A percentile compares a stretch with the other conserved stretches of the same genome.
Conservation (phyloP, 2,329 filamentous ascomycete genomes). For the Talaromyces rugulosus region DNA sequence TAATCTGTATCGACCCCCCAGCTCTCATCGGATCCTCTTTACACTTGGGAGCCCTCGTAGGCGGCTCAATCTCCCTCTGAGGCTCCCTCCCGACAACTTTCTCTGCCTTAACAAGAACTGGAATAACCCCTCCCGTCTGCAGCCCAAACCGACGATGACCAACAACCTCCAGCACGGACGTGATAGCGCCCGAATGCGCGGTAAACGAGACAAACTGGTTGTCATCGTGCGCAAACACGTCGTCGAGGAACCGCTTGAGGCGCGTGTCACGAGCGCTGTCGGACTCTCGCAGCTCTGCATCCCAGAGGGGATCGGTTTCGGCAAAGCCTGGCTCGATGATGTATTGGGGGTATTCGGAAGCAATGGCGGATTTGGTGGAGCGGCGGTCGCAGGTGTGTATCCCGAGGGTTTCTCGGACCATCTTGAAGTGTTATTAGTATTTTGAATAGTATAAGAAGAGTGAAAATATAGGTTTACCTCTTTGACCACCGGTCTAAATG, state of each 20-base stretch:
- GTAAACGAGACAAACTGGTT: constrained; percentile 52
- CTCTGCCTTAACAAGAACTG: constrained; percentile 46
- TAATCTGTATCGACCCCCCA: constrained; percentile 4
- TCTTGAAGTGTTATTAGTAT: constrained; percentile 19
- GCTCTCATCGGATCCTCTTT: constrained; percentile 10
- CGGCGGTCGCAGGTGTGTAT: constrained; percentile 60
- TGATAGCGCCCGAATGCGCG: constrained; percentile 57
- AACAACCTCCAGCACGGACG: constrained; percentile 45
- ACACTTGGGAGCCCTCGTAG: constrained; percentile 21
- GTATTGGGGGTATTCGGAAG: constrained; percentile 46
- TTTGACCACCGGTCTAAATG: constrained; percentile 54
- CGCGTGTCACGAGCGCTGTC: constrained; percentile 46
- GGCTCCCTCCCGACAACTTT: constrained; percentile 18
- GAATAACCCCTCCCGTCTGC: constrained; percentile 49
- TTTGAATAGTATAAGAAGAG: not conserved
- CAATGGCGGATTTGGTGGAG: constrained; percentile 47
- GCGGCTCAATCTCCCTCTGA: constrained; percentile 21
- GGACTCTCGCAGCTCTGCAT: constrained; percentile 46
- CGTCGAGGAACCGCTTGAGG: constrained; percentile 44
- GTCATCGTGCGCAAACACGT: constrained; percentile 48
- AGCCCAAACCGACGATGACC: constrained; percentile 46
- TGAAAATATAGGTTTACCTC: constrained; percentile 31
- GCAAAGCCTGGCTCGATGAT: constrained; percentile 51
- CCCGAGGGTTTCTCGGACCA: constrained; percentile 56
- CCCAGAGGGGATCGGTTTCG: constrained; percentile 54